Base-by-base conservation (phyloP, 805 yeast genomes). In the Candida peoriensis region DNA sequence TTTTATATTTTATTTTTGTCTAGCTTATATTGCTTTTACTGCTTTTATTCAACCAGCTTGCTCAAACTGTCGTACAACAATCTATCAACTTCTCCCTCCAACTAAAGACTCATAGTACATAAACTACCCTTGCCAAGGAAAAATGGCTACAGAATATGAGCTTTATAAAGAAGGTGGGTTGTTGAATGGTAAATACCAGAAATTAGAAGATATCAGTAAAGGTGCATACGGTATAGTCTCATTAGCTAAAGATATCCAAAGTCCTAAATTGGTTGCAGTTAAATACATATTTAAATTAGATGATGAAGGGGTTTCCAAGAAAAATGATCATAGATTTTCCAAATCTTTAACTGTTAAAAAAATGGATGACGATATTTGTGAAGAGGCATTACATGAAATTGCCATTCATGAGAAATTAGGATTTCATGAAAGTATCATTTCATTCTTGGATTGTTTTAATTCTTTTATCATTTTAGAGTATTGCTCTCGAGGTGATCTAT, bases 181-280 rank as follows among this genome's bases (percentile, higher is more conserved):
- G 29, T 64, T 86, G 37, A 71, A 78, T 40, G 67, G 67, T 36
- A 66, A 83, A 37, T 90, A 87, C 61, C 63, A 66, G 38, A 80
- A 80, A 47, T 68, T 87, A 16, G 77, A 75, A 38, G 85, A 79
- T 52, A 74, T 90, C 39, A 85, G 89, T 53, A 89, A 86, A 57
- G 97, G 97, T 20, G 86, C 97, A 0, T 90, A 86, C 58, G 97
- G 97, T 33, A 73, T 83, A 30, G 97, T 90, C 8, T 78, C 94
- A 2, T 68, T 90, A 18, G 97, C 96, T 8, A 78, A 77, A 49
- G 96, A 90, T 57, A 47, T 59, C 4, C 45, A 48, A 16, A 67
- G 70, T 18, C 60, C 64, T 24, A 63, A 66, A 36, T 60, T 83
- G 31, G 94, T 84, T 20, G 97, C 97, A 3, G 77, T 90, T 41